Base-by-base conservation (phyloP, 148 eudicot species). In the Dianthus caryophyllus region DNA sequence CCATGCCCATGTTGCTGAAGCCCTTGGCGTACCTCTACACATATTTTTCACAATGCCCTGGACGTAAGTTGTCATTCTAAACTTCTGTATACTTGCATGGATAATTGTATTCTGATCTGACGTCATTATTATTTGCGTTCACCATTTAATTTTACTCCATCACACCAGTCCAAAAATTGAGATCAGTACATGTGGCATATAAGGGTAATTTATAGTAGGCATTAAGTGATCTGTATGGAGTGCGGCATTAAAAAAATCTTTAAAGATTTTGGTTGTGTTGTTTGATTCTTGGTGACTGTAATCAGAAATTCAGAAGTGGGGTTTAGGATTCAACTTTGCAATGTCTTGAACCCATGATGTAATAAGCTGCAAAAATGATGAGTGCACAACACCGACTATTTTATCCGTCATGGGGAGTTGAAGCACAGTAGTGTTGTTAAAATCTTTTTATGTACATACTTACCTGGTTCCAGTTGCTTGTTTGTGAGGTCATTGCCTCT, bases 21-120 rank as follows among this genome's bases (percentile, higher is more conserved):
- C 97, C 79, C 99, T 94, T 60, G 88, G 84, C 26, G 82, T 94
- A 18, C 99, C 97, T 65, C 78, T 94, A 60, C 99, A 94, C 82
- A 94, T 94, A 67, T 90, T 94, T 76, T 90, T 88, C 83, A 94
- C 99, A 57, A 90, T 94, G 99, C 99, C 99, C 36, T 94, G 97
- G 97, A 94, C 99, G 99, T 94, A 75, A 88, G 99, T 67, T 70
- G n/a, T 67, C 61, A 54, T 18, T 36, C 58, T 61, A 53, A 27
- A 61, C 31, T 38, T 61, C 39, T 47, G 6, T 15, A 14, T 33
- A 1, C 9, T 60, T 54, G 26, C 31, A 46, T 71, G 38, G 48
- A 18, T 44, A 13, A 50, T 65, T 14, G 15, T 1, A n/a, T 61
- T 29, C 18, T 33, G 25, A 36, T 0, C 38, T 33, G 38, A 33